Evolutionary conservation across 163 green algal genomes (phyloP), one percentile per base, ranked within the genome.

Genomic region (Picocystis sp.): DNA sequence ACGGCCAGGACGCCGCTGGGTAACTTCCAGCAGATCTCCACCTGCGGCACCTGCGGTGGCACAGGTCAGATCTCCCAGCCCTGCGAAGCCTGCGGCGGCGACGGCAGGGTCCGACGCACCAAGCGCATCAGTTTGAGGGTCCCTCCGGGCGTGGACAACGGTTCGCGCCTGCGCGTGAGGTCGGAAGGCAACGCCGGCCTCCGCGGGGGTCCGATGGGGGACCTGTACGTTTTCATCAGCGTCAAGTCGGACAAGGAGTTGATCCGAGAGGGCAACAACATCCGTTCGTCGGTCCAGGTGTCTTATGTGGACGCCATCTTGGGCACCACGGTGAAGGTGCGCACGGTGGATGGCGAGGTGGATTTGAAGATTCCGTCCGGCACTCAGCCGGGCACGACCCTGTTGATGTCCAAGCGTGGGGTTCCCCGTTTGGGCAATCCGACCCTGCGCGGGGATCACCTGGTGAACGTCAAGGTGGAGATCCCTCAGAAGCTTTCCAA

Each of bases 381-480:
- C 44, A 97, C 86, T 14, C 90, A 99, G 75, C 89, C 91, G 1
- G 84, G 81, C 43, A 95, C 87, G 5, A 98, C 87, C 9, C 70
- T 99, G 58, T 74, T 96, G 21, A 97, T 99, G 90, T 70, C 75
- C 50, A 94, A 94, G 77, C 65, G 84, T 0, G 91, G 91, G 1
- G 89, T 97, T 41, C 87, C 85, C 1, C 69, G 74, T 24, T 77
- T 97, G 2, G 87, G 87, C 12, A 65, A 71, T 21, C 24, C 64
- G 15, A 73, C 43, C 14, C 47, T 74, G 22, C 64, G 86, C 21
- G 86, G 86, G 10, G 84, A 95, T 71, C 86, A 95, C 58, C 53
- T 79, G 66, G 79, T 93, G 46, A 75, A 78, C 43, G 77, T 92
- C 46, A 79, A 81, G 35, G 89, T 98, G 19, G 80, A 66, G 24